Percentiles rank a stretch among this genome's conserved stretches.
Evolutionary conservation across 257 asterid genomes (phyloP).

Genomic region (Knoxia roxburghii): DNA sequence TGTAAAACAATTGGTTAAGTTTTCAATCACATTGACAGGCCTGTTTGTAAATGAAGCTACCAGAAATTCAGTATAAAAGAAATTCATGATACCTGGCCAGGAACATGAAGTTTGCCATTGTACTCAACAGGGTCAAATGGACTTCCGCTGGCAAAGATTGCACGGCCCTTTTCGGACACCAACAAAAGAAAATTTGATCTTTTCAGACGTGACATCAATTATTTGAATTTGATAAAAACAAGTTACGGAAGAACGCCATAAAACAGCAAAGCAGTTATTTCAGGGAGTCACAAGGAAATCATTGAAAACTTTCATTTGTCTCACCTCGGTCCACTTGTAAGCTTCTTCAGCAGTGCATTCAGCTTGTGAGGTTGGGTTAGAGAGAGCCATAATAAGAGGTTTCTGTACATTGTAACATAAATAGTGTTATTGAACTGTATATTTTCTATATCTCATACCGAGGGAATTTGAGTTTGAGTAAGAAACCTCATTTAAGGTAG

Average conservation of each 20-base stretch:
- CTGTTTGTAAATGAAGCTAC: conserved; percentile 2
- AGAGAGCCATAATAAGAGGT: conserved; percentile 95
- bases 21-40: neutral
- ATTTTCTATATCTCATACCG: neutral
- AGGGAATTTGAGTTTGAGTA: neutral
- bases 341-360: conserved; percentile 99
- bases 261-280: neutral
- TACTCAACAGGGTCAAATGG: conserved; percentile 77
- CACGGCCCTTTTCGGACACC: conserved; percentile 61
- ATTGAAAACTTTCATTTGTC: neutral
- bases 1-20: conserved; percentile 24
- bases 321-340: conserved; percentile 82
- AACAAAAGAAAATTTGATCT: neutral
- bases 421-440: too few species aligned
- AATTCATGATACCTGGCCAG: conserved; percentile 66
- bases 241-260: neutral
- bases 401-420: conserved; percentile 45
- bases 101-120: conserved; percentile 48
- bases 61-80: neutral
- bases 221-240: neutral
- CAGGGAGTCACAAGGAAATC: neutral
- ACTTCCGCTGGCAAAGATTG: conserved; percentile 86
- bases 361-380: conserved; percentile 95
- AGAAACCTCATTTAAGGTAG: conserved; percentile 60
- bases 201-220: neutral